phyloP scores from a whole-genome alignment of 2,329 filamentous ascomycete species.

The Aspergillus sp. region DNA sequence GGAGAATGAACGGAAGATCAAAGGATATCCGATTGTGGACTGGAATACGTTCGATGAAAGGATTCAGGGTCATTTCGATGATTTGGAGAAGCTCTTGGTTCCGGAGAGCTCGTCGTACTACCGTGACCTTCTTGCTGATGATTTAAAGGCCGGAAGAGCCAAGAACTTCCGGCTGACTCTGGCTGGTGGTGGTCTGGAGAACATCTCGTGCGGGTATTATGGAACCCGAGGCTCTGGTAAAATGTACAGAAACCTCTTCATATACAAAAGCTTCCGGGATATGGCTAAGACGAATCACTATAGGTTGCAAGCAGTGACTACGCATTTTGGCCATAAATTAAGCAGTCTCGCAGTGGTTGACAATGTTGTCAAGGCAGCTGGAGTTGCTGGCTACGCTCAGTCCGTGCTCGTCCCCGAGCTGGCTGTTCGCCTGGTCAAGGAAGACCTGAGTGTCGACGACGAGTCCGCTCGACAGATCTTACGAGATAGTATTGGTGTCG shows the following conservation, averaged over 20 bases:
- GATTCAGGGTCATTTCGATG: conserved; percentile 48
- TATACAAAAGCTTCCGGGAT: conserved; percentile 2
- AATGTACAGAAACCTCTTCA: conserved; percentile 48
- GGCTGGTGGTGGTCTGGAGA: conserved; percentile 39
- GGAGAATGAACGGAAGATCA: conserved; percentile 40
- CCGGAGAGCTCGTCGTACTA: conserved; percentile 50
- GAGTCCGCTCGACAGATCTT: conserved; percentile 49
- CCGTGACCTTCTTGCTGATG: conserved; percentile 47
- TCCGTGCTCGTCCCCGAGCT: conserved; percentile 69
- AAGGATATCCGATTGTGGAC: conserved; percentile 61
- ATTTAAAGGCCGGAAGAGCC: conserved; percentile 50
- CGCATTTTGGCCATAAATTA: conserved; percentile 51
- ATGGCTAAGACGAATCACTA: conserved; percentile 3
- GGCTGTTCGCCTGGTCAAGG: conserved; percentile 47
- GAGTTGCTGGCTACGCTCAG: conserved; percentile 62
- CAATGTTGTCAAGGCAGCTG: conserved; percentile 56
- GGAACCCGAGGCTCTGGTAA: conserved; percentile 62
- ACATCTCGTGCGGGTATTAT: conserved; percentile 71
- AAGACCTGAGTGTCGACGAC: conserved; percentile 46
- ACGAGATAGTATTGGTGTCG: conserved; percentile 58
- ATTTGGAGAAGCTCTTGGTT: conserved; percentile 53
- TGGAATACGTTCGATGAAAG: conserved; percentile 57
- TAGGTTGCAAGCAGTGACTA: conserved; percentile 52
- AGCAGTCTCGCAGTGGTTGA: conserved; percentile 57
- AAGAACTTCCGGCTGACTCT: conserved; percentile 52